Evolutionary conservation across 345 rosid species (phyloP).

Genomic region (Salix brachista): DNA sequence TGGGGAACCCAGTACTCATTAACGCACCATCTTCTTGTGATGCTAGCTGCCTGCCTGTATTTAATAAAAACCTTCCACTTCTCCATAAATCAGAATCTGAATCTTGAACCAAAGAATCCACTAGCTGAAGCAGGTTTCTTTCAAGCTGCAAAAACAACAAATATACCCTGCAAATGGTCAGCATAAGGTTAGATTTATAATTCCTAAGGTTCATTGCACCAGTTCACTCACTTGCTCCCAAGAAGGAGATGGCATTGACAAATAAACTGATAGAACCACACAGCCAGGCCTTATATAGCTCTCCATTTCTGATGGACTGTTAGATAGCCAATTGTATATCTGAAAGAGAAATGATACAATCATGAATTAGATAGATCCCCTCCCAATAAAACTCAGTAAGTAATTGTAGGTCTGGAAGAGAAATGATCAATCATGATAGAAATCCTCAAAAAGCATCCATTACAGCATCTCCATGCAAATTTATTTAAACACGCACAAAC

Average conservation of each 20-base stretch:
- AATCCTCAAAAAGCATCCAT: not conserved
- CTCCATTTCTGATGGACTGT: constrained; percentile 90
- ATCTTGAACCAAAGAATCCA: constrained; percentile 51
- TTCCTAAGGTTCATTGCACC: not conserved
- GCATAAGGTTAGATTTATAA: constrained; percentile 11
- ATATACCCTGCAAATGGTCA: constrained; percentile 31
- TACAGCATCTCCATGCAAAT: not conserved
- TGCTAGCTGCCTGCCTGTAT: constrained; percentile 60
- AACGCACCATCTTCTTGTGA: constrained; percentile 68
- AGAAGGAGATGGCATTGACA: constrained; percentile 59
- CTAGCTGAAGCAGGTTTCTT: constrained; percentile 48
- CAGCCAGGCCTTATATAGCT: constrained; percentile 96
- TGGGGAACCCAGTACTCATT: not conserved
- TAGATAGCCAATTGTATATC: constrained; percentile 88
- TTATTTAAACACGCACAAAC: not conserved
- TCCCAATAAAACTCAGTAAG: not conserved
- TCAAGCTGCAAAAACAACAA: constrained; percentile 53
- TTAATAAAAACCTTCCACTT: constrained; percentile 61
- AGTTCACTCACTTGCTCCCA: constrained; percentile 77
- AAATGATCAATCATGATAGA: not conserved
- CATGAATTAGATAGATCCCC: not conserved
- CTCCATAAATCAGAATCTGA: constrained; percentile 67
- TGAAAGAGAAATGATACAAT: constrained; percentile 28
- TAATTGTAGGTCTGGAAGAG: not conserved
- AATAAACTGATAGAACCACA: constrained; percentile 69